phyloP scores from a whole-genome alignment of 495 filamentous ascomycete genomes.

The Daldinia loculata region DNA sequence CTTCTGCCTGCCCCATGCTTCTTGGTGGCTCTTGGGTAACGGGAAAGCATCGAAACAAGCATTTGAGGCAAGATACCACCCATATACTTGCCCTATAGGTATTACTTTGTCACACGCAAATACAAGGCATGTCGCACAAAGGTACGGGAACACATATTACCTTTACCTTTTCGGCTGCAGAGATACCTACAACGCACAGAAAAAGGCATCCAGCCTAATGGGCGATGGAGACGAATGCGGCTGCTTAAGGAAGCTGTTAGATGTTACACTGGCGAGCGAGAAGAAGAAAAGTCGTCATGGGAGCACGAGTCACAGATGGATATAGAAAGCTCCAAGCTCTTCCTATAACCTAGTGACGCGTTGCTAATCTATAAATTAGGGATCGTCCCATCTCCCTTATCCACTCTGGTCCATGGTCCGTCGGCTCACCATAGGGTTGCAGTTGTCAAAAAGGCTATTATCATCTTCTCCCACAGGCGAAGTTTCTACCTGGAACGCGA shows the following conservation, averaged over 20 bases:
- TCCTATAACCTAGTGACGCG: slow-evolving; percentile 42
- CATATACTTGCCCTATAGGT: slow-evolving; percentile 43
- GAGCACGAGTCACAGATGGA: slow-evolving; percentile 28
- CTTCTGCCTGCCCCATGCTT: background rate
- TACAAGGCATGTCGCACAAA: slow-evolving; percentile 30
- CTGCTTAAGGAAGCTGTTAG: slow-evolving; percentile 23
- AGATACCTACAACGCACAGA: slow-evolving; percentile 17
- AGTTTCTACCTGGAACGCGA: slow-evolving; percentile 34
- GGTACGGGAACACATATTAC: slow-evolving; percentile 13
- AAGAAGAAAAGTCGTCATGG: slow-evolving; percentile 32
- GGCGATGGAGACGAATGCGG: slow-evolving; percentile 23
- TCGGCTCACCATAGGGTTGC: slow-evolving; percentile 41
- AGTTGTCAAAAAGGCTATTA: slow-evolving; percentile 43
- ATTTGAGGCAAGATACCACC: slow-evolving; percentile 37
- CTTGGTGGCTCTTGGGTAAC: background rate
- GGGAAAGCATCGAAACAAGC: slow-evolving; percentile 31
- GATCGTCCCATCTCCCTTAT: slow-evolving; percentile 41
- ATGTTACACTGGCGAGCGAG: slow-evolving; percentile 24
- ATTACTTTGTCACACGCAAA: slow-evolving; percentile 32
- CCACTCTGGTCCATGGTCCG: slow-evolving; percentile 33
- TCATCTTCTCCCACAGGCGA: slow-evolving; percentile 29
- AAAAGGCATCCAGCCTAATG: slow-evolving; percentile 30
- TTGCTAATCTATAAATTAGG: slow-evolving; percentile 42
- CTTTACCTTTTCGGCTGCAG: slow-evolving; percentile 30
- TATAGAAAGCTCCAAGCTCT: slow-evolving; percentile 31